Conservation (phyloP, 257 asterid species). For the Eucommia ulmoides region DNA sequence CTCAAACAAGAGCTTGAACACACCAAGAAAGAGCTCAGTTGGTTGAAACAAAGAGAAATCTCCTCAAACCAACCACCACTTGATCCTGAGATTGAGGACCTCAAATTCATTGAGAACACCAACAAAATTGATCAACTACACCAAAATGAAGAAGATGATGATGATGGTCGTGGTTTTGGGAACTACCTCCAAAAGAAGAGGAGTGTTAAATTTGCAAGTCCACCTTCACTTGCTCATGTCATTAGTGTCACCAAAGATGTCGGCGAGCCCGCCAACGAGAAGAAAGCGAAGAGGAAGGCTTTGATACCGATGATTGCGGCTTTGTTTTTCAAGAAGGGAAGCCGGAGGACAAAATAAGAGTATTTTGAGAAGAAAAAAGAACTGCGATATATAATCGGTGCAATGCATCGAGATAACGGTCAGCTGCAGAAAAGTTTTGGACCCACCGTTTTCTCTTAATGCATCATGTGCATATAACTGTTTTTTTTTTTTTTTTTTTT, state of each 20-base stretch:
- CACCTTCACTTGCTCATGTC: constrained; percentile 43
- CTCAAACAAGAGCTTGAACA: constrained; percentile 53
- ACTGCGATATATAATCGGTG: too few species aligned
- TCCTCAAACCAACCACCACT: constrained; percentile 4
- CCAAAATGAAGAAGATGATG: constrained; percentile 9
- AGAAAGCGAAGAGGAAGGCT: constrained; percentile 45
- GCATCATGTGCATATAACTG: too few species aligned
- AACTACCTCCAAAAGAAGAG: constrained; percentile 38
- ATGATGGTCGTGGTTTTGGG: constrained; percentile 1
- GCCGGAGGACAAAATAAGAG: too few species aligned
- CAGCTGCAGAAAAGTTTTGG: too few species aligned
- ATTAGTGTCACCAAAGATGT: constrained; percentile 20
- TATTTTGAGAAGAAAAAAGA: too few species aligned
- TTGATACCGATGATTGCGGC: constrained; percentile 46
- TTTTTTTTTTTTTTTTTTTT: too few species aligned
- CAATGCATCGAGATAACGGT: too few species aligned
- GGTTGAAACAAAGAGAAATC: constrained; percentile 28
- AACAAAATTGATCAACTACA: background rate
- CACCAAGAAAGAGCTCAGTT: constrained; percentile 49
- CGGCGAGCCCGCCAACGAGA: constrained; percentile 17
- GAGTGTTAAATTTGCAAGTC: constrained; percentile 70
- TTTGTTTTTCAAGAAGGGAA: constrained; percentile 36
- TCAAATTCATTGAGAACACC: constrained; percentile 43
- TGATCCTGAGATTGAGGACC: constrained; percentile 45
- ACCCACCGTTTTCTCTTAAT: too few species aligned